Percentiles rank a stretch among this genome's conserved stretches.
Conservation (phyloP, 352 stramenopile species). For the Globisporangium splendens region DNA sequence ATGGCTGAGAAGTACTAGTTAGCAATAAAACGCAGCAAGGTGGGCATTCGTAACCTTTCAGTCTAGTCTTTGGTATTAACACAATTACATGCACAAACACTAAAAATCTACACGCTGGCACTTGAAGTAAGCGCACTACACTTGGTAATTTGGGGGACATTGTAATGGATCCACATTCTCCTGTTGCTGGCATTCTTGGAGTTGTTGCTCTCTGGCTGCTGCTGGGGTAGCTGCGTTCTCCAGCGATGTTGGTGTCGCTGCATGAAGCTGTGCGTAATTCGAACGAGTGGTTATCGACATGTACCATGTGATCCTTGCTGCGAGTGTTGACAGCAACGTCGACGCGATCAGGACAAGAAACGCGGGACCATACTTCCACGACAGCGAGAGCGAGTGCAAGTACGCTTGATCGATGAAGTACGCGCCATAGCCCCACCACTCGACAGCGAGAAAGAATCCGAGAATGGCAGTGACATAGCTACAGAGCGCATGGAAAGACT, state of each 20-base stretch:
- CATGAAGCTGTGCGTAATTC: conserved; percentile 20
- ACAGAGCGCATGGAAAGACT: conserved; percentile 18
- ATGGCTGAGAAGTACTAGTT: conserved; percentile 89
- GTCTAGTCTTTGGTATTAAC: no score
- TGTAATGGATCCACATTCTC: conserved; percentile 32
- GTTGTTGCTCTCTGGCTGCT: background rate
- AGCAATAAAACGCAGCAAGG: no score
- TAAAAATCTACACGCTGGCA: no score
- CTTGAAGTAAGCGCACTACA: conserved; percentile 15
- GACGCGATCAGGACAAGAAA: conserved; percentile 33
- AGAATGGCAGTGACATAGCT: conserved; percentile 36
- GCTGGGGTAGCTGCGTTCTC: background rate
- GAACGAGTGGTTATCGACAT: conserved; percentile 1
- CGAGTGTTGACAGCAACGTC: conserved; percentile 22
- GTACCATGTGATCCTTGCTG: conserved; percentile 26
- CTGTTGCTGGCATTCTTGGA: background rate
- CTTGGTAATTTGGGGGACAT: conserved; percentile 54
- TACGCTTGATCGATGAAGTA: conserved; percentile 42
- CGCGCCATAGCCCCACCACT: conserved; percentile 53
- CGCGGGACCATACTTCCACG: conserved; percentile 34
- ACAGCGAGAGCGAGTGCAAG: conserved; percentile 33
- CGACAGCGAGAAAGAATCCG: conserved; percentile 30
- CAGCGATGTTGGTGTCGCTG: background rate
- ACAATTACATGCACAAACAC: background rate
- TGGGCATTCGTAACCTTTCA: no score